Evolutionary conservation across 371 early-diverging fungal species (phyloP), one percentile per base, ranked within the genome.

Genomic region (Mucor irregularis): DNA sequence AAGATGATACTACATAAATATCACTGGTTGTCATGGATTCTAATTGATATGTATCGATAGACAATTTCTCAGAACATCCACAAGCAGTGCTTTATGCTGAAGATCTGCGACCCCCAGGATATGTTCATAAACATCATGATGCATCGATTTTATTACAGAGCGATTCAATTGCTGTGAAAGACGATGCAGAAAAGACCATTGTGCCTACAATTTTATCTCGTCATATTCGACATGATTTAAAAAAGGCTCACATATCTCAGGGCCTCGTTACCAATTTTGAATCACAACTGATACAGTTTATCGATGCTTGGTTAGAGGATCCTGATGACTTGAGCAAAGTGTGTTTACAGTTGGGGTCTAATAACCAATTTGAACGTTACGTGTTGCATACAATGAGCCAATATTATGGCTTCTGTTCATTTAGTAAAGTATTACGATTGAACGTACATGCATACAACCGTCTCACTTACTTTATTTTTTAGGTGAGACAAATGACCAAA

Each of bases 41-140:
- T 39, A 9, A 5, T 39, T 19, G 9, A 17, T 46, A 22, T 11
- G 34, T 29, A 24, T 13, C 21, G 30, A 28, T 53, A 73, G 73
- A 66, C 45, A 62, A 64, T 39, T 69, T 73, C 51, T 58, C 53
- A 21, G 61, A 69, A 9, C 66, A 73, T 53, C 73, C 73, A n/a
- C 38, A 51, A 28, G 73, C 73, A 14, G 61, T 64, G 4, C 59
- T 73, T 8, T 62, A 62, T 51, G 47, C 66, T n/a, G 69, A 69
- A 21, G 73, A 73, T 54, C 45, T 73, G 14, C 49, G 61, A 4
- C 64, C 69, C 9, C 73, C 73, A 33, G 73, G 73, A 4, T 69
- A 73, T 44, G 38, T 30, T 17, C 7, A 56, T 22, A 40, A 42
- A 35, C n/a, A 49, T 14, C 49, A 31, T 25, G 16, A 16, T 13